Base-by-base conservation (phyloP, 331 rosid species). In the Malus hybrid region DNA sequence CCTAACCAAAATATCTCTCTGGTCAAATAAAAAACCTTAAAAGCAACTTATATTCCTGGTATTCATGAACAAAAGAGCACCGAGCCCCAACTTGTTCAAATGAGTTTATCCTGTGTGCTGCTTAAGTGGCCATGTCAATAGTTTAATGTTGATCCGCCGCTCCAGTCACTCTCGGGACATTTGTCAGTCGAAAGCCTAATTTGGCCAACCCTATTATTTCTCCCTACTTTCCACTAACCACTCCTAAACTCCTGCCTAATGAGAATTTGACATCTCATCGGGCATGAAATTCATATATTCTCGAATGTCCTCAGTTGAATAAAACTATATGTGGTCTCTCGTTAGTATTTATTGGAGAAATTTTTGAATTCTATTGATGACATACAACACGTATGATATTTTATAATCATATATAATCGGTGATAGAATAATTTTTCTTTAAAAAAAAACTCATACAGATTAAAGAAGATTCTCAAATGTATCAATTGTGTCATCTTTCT, bases 1-100 rank as follows among this genome's bases (percentile, higher is more conserved):
- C 46, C 46, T 9, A 39, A 39, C 46, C 46, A 46, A 77, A 48
- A 71, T 34, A 66, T 71, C 73, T 34, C 72, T 12, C 32, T 1
- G 61, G 67, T 71, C 73, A 39, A 71, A 22, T 64, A 16, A 28
- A 39, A 78, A 39, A 69, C 76, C 57, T 26, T 24, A 84, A 81
- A 71, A 77, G 63, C 67, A 61, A 24, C 63, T 30, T 34, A 81
- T 65, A 76, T 78, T 56, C 55, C 6, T 64, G 24, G 20, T n/a
- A 30, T 60, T 10, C 24, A 56, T 65, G 77, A 53, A 32, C 44
- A 57, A 55, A 10, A 42, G 76, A 75, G 81, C 87, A 82, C 72
- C 58, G 24, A 14, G 79, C 64, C 26, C 69, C 69, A 73, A 15
- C 57, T 11, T 24, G 22, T 53, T 19, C 58, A 53, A 53, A 53